Base-by-base conservation (phyloP, 495 filamentous ascomycete species). In the Tetracladium setigerum region DNA sequence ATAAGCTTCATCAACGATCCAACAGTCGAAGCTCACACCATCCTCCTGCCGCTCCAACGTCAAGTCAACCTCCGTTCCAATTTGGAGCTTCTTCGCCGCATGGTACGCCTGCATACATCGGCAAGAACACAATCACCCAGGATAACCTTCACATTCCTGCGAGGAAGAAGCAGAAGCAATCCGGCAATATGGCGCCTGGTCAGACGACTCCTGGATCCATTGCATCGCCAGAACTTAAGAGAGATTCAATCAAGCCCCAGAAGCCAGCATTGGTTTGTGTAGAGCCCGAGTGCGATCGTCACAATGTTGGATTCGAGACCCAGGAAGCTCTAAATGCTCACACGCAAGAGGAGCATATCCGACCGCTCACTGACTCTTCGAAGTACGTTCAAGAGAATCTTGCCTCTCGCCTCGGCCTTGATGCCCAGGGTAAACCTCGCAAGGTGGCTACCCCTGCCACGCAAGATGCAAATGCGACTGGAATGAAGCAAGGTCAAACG, bases 11-110 rank as follows among this genome's bases (percentile, higher is more conserved):
- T 48, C 70, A 73, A 42, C 65, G 70, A 46, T 59, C 57, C 1
- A 54, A 47, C 17, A 66, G 63, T 42, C 67, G 63, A 47, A 59
- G 52, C 19, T 70, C 59, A 22, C 62, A 67, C 30, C 67, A 75
- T 13, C 74, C 84, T 22, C 38, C 38, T 11, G 70, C 80, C 42
- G 78, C 83, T 5, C 81, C 84, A n/a, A 85, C 77, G 0, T 70
- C 78, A 0, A 61, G 79, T 0, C 76, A 84, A 35, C 72, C 81
- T 32, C 78, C 82, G 0, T 86, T 86, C 59, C 73, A 73, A 36
- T 75, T 90, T 49, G 81, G 80, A 16, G 43, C 74, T 7, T 76
- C 83, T 34, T 87, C 87, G 30, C 87, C 86, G 14, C 72, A 83
- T 38, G 84, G 86, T 5, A 71, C 81, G 17, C 84, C 87, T 5